A percentile compares a stretch with the other conserved stretches of the same genome.
Conservation (phyloP, 2,329 filamentous ascomycete species). For the Chaetomiaceae sp. region DNA sequence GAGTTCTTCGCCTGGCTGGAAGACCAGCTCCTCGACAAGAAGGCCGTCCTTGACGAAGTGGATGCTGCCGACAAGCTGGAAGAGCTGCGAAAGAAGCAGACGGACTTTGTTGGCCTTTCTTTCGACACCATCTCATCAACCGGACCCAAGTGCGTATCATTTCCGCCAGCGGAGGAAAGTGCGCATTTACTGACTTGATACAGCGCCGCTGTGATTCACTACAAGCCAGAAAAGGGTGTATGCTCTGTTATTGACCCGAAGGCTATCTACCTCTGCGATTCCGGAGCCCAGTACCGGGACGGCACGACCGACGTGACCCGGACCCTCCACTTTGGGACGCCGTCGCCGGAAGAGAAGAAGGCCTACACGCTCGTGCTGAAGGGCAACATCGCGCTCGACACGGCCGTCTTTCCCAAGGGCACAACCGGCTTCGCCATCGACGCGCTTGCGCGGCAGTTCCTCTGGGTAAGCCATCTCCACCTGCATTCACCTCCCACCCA, state of each 20-base stretch:
- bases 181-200: conserved; percentile 9
- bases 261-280: conserved; percentile 90
- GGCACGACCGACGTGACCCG: conserved; percentile 95
- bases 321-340: conserved; percentile 84
- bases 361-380: conserved; percentile 93
- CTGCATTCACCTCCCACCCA: too few species aligned
- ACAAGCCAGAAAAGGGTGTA: conserved; percentile 76
- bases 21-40: conserved; percentile 71
- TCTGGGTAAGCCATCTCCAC: conserved; percentile 62
- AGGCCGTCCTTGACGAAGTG: conserved; percentile 74
- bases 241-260: conserved; percentile 80
- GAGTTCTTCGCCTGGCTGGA: conserved; percentile 98
- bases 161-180: conserved; percentile 1
- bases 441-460: conserved; percentile 76
- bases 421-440: conserved; percentile 92
- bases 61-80: conserved; percentile 89
- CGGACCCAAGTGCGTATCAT: conserved; percentile 57
- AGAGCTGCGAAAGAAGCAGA: conserved; percentile 57
- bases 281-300: conserved; percentile 91
- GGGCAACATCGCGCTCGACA: conserved; percentile 83
- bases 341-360: conserved; percentile 75
- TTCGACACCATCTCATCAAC: conserved; percentile 97
- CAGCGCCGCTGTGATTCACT: conserved; percentile 93
- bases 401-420: conserved; percentile 85
- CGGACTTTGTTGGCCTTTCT: conserved; percentile 81